Percentiles rank a stretch among this genome's conserved stretches.
Conservation (phyloP, 192 early-diverging fungal species). For the Gaertneriomyces semiglobifer region DNA sequence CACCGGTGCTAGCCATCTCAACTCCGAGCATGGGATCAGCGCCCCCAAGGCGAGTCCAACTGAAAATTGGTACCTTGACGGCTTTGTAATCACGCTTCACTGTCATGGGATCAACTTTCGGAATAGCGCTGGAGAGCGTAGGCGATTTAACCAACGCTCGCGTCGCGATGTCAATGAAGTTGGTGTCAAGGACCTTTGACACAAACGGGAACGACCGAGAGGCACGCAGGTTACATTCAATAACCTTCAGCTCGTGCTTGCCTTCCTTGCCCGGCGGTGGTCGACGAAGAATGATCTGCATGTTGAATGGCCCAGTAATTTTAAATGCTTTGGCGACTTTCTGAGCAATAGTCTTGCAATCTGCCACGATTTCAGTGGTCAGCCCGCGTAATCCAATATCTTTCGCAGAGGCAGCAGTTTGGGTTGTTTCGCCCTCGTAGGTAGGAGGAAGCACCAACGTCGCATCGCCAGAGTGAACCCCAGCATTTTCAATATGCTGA, state of each 20-base stretch:
- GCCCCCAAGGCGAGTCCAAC: constrained; percentile 90
- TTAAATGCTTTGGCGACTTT: constrained; percentile 87
- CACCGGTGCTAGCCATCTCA: constrained; percentile 98
- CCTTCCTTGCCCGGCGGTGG: constrained; percentile 19
- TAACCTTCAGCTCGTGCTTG: constrained; percentile 77
- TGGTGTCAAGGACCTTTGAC: constrained; percentile 85
- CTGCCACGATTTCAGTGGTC: constrained; percentile 46
- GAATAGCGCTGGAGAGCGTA: constrained; percentile 55
- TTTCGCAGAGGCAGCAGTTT: constrained; percentile 12
- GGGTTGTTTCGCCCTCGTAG: constrained; percentile 38
- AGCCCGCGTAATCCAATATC: constrained; percentile 45
- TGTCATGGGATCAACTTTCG: constrained; percentile 45
- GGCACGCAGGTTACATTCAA: constrained; percentile 97
- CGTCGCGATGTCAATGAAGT: constrained; percentile 92
- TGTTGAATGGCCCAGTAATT: constrained; percentile 99
- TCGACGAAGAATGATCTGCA: constrained; percentile 81
- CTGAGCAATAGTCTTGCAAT: constrained; percentile 70
- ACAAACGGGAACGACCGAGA: constrained; percentile 98
- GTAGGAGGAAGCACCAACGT: constrained; percentile 80
- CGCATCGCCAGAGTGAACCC: constrained; percentile 97
- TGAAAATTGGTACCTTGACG: constrained; percentile 95
- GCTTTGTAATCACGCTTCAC: constrained; percentile 62
- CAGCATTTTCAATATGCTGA: constrained; percentile 96
- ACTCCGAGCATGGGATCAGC: constrained; percentile 97
- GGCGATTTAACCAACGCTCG: constrained; percentile 65